These are phyloP conservation scores for Fusarium azukiicola DNA, from an alignment of 2,329 filamentous ascomycete species.

Conservation along the genomic window DNA sequence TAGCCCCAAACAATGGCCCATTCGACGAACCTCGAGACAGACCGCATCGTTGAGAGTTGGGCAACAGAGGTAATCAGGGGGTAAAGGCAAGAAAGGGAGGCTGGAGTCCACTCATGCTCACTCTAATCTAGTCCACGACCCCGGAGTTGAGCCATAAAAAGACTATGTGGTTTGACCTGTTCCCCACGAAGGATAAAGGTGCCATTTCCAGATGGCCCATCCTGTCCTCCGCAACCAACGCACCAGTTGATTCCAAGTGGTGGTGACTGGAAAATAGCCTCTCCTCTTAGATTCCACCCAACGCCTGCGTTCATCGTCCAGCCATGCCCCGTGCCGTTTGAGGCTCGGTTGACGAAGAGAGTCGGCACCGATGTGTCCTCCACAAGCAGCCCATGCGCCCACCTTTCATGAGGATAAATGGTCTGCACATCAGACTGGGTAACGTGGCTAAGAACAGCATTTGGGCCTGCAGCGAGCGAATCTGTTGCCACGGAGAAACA, in stretches of 20 bases:
- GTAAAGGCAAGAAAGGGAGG: too few relatives aligned
- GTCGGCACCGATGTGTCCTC: conserved; percentile 34
- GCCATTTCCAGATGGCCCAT: conserved; percentile 23
- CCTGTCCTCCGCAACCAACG: conserved; percentile 34
- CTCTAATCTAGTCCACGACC: conserved; percentile 12
- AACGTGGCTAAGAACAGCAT: conserved; percentile 43
- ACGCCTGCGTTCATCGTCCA: conserved; percentile 52
- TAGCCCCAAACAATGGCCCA: too few relatives aligned
- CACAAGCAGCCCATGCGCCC: conserved; percentile 49
- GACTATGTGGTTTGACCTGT: conserved; percentile 35
- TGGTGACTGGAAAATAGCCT: conserved; percentile 34
- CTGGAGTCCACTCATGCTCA: too few relatives aligned
- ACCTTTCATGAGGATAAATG: conserved; percentile 50
- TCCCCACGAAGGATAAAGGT: conserved; percentile 20
- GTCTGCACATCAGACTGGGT: conserved; percentile 38
- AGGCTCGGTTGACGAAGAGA: conserved; percentile 37
- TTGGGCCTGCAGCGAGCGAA: conserved; percentile 42
- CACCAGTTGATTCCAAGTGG: conserved; percentile 52
- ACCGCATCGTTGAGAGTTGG: too few relatives aligned
- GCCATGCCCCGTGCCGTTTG: conserved; percentile 45
- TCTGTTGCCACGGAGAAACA: conserved; percentile 45
- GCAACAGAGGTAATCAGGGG: too few relatives aligned
- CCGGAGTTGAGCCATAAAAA: conserved; percentile 42
- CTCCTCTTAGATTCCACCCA: conserved; percentile 44
- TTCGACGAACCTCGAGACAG: too few relatives aligned